Base-by-base conservation (phyloP, 129 eudicot species). In the Arctium lappa region DNA sequence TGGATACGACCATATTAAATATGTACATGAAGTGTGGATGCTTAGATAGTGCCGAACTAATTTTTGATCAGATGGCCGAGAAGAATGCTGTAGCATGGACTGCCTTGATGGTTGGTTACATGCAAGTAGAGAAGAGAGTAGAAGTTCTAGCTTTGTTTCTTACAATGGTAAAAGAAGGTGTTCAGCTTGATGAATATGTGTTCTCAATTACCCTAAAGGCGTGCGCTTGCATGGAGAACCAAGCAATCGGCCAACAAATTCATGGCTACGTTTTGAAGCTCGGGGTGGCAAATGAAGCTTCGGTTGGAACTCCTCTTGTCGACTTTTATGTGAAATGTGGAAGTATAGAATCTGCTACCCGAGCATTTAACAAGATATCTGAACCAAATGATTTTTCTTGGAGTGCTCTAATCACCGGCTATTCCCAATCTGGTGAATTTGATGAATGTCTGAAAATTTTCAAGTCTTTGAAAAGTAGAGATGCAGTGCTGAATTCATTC, bases 261-360 rank as follows among this genome's bases (percentile, higher is more conserved):
- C 92, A 86, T 84, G 88, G 83, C 22, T 81, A 81, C 34, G 32
- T 84, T 5, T 69, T 84, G 70, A 89, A 89, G 65, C 86, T 53
- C n/a, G 89, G 89, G 80, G 38, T 83, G 77, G 85, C 83, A 66
- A 29, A 44, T 30, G 63, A 78, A 33, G 88, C 82, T 12, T 81
- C 88, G n/a, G 89, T 86, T 53, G 89, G 88, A 13, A 89, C 86
- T 76, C 85, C 91, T 4, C 84, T 91, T 66, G 86, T 91, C 34
- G 90, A 89, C 81, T 87, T 88, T 83, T 91, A 91, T 69, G 81
- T 81, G 34, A 89, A 91, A 50, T 83, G 83, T 75, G 79, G 88
- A 10, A 76, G 34, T 53, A 56, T 86, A 37, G 89, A 89, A 66
- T 77, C 82, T 1, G 86, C 84, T 75, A 1, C 34, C 29, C 75